Conservation (phyloP, 2,329 filamentous ascomycete genomes). For the Ceratocystis destructans region DNA sequence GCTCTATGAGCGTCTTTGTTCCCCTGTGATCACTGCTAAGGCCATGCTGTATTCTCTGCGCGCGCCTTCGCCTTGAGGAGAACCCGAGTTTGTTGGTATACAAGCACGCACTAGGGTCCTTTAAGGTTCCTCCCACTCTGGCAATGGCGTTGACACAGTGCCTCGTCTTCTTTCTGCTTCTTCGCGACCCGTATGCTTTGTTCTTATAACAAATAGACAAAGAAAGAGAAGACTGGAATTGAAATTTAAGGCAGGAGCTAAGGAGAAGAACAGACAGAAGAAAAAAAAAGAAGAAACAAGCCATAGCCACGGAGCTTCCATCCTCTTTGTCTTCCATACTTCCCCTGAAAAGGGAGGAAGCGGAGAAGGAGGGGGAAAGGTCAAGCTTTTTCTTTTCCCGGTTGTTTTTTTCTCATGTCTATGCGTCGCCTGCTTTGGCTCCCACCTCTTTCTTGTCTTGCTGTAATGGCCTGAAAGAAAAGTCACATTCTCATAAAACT, state of each 20-base stretch:
- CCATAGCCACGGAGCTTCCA: not conserved
- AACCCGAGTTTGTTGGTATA: no score
- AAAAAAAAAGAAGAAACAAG: constrained; percentile 3
- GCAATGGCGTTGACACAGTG: no score
- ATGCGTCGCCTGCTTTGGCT: not conserved
- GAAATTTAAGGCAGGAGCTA: not conserved
- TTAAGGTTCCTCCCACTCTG: no score
- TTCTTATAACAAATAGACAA: not conserved
- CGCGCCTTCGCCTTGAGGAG: no score
- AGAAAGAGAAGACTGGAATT: not conserved
- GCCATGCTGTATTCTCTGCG: no score
- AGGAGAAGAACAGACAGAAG: not conserved
- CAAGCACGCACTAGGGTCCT: no score
- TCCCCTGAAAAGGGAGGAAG: not conserved
- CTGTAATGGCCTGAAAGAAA: not conserved
- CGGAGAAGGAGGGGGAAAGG: not conserved
- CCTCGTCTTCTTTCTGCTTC: no score
- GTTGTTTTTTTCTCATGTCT: not conserved
- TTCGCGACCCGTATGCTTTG: not conserved
- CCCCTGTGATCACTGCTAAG: not conserved
- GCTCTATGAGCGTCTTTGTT: no score
- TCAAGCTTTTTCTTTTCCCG: not conserved
- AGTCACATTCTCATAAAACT: no score
- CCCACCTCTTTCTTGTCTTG: not conserved
- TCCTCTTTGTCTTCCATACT: not conserved